A percentile compares a stretch with the other conserved stretches of the same genome.
Conservation (phyloP, 768 basidiomycete genomes). For the Mycena galericulata region DNA sequence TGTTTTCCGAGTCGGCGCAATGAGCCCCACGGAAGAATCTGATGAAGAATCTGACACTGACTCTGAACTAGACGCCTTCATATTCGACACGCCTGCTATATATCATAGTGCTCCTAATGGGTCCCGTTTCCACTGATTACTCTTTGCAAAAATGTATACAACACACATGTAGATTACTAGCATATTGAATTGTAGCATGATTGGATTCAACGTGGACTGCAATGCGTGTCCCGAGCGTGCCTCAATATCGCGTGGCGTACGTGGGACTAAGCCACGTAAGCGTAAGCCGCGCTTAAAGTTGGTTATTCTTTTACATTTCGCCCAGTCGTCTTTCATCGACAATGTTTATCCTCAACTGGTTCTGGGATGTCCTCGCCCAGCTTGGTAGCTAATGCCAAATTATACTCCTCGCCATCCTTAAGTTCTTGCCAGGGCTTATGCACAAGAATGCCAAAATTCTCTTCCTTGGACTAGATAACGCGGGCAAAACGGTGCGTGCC, state of each 20-base stretch:
- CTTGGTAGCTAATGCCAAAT: constrained; percentile 73
- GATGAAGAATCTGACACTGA: constrained; percentile 60
- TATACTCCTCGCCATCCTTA: neutral
- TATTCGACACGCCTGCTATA: constrained; percentile 66
- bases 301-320: neutral
- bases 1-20: constrained; percentile 72
- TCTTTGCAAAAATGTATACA: constrained; percentile 5
- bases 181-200: constrained; percentile 7
- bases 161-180: constrained; percentile 27
- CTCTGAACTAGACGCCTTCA: constrained; percentile 69
- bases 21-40: constrained; percentile 51
- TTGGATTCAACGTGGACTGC: neutral
- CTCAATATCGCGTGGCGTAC: too few species aligned
- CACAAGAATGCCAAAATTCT: constrained; percentile 99
- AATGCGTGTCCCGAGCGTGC: constrained; percentile 9
- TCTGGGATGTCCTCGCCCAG: constrained; percentile 94
- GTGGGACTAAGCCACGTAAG: too few species aligned
- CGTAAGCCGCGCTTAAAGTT: constrained; percentile 17
- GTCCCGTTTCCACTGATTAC: constrained; percentile 39
- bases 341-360: constrained; percentile 95
- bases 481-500: constrained; percentile 91
- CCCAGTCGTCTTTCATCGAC: constrained; percentile 29
- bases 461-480: constrained; percentile 98
- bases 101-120: constrained; percentile 63
- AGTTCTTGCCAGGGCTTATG: constrained; percentile 70